A percentile compares a stretch with the other conserved stretches of the same genome.
Evolutionary conservation across 2,329 filamentous ascomycete genomes (phyloP).

Genomic region (Epichloe uncinata): DNA sequence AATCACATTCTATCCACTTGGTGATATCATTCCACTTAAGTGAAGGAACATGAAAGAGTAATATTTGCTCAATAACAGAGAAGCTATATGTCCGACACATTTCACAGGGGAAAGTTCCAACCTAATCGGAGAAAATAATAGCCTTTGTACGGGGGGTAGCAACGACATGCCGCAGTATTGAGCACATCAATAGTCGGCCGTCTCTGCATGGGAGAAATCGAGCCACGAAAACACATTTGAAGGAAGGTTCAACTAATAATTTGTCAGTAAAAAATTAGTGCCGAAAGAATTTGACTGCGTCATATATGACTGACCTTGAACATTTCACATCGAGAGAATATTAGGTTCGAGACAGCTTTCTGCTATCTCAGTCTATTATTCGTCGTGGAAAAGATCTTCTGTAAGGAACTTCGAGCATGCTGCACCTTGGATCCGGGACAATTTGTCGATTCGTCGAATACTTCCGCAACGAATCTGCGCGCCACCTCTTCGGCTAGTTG

Average conservation of each 20-base stretch:
- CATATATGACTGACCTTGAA: background rate
- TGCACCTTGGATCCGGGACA: slow-evolving; percentile 1
- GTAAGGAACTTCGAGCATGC: slow-evolving; percentile 8
- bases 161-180: too few species aligned
- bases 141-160: too few species aligned
- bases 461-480: slow-evolving; percentile 38
- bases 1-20: too few species aligned
- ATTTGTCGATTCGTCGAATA: slow-evolving; percentile 6
- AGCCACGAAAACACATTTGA: too few species aligned
- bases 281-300: background rate
- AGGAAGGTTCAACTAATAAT: background rate
- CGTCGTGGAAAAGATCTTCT: background rate
- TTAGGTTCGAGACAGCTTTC: background rate
- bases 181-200: too few species aligned
- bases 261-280: background rate
- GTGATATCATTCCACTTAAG: too few species aligned
- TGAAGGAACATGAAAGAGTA: too few species aligned
- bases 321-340: background rate
- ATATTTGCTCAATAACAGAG: too few species aligned
- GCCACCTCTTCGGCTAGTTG: slow-evolving; percentile 49
- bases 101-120: too few species aligned
- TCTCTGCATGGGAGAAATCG: too few species aligned
- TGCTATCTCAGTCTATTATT: background rate
- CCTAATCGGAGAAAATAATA: too few species aligned
- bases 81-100: too few species aligned